Evolutionary conservation across 345 rosid species (phyloP).

Genomic region (Dovyalis caffra): DNA sequence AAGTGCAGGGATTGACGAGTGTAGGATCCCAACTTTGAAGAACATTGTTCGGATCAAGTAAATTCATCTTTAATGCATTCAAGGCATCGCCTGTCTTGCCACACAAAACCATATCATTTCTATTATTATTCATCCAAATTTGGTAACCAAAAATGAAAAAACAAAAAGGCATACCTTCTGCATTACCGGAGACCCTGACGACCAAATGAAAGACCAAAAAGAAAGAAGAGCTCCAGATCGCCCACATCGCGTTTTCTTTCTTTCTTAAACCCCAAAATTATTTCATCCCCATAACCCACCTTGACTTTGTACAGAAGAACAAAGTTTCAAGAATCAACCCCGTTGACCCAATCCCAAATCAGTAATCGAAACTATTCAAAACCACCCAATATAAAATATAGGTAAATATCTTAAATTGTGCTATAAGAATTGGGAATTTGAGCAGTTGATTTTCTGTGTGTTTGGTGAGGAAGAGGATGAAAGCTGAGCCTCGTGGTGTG

Average conservation of each 20-base stretch:
- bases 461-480: neutral
- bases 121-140: neutral
- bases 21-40: constrained; percentile 85
- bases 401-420: too few species aligned
- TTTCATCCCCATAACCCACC: neutral
- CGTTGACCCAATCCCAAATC: constrained; percentile 1
- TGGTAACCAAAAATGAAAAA: neutral
- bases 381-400: too few species aligned
- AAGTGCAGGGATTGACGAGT: constrained; percentile 75
- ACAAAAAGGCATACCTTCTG: constrained; percentile 51
- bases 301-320: neutral
- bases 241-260: constrained; percentile 12
- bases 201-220: constrained; percentile 45
- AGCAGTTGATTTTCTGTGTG: neutral
- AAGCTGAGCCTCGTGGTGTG: too few species aligned
- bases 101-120: neutral
- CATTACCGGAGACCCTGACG: constrained; percentile 54
- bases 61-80: constrained; percentile 62
- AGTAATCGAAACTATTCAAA: neutral
- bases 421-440: neutral
- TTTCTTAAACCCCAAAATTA: neutral
- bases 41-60: constrained; percentile 68
- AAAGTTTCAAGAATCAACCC: neutral
- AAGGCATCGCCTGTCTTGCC: constrained; percentile 72
- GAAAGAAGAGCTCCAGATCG: constrained; percentile 36